phyloP scores from a whole-genome alignment of 2,329 filamentous ascomycete genomes.

The Microascus cirrosus region DNA sequence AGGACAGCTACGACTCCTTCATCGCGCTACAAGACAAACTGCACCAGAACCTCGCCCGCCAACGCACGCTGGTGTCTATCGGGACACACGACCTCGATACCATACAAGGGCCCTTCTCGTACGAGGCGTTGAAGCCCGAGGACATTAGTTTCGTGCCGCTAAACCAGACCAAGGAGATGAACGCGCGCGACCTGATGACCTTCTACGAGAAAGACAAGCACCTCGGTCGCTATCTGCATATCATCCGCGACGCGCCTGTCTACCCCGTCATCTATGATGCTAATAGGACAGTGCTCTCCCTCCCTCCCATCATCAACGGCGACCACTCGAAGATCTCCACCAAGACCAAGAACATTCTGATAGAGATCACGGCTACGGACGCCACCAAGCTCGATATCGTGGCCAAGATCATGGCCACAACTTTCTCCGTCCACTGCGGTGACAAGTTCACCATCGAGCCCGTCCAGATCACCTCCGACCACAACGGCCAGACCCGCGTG shows the following conservation, averaged over 20 bases:
- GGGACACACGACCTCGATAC: constrained; percentile 95
- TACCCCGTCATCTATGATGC: constrained; percentile 95
- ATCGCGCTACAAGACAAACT: constrained; percentile 96
- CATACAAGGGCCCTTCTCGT: constrained; percentile 88
- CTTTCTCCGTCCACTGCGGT: constrained; percentile 88
- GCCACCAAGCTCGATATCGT: constrained; percentile 94
- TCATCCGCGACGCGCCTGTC: constrained; percentile 84
- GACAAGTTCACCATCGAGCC: constrained; percentile 91
- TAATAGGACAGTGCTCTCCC: constrained; percentile 75
- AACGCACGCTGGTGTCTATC: constrained; percentile 90
- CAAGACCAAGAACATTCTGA: constrained; percentile 86
- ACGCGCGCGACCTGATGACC: constrained; percentile 77
- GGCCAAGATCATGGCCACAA: constrained; percentile 87
- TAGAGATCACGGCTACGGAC: constrained; percentile 94
- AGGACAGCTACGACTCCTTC: constrained; percentile 92
- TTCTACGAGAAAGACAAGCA: constrained; percentile 96
- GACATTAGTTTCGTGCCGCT: constrained; percentile 84
- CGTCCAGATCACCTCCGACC: constrained; percentile 80
- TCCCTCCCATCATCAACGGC: constrained; percentile 96
- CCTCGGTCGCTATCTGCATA: constrained; percentile 80
- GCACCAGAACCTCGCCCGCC: constrained; percentile 87
- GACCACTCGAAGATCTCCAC: constrained; percentile 93
- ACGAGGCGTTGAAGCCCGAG: constrained; percentile 84
- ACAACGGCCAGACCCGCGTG: constrained; percentile 74
- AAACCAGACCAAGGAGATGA: constrained; percentile 86